Evolutionary conservation across 164 flowering plant species (phyloP), one percentile per base, ranked within the genome.

Genomic region (Piper betle): DNA sequence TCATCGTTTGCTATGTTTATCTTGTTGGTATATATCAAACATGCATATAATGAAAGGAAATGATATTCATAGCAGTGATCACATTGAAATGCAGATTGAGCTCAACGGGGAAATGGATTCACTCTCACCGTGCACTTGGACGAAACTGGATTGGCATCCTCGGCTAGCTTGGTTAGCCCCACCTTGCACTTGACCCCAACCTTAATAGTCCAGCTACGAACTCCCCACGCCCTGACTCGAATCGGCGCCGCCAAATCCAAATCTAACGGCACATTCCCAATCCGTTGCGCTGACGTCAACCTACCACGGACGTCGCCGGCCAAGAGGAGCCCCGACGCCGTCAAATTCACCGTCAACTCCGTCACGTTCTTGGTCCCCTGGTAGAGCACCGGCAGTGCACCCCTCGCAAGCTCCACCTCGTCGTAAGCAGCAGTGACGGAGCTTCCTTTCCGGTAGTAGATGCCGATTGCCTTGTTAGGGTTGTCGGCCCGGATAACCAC

Each of bases 351-450:
- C 18, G 46, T 17, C 6, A 88, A 70, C 43, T 78, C 80, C 68
- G 96, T 93, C 59, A 82, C 81, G 65, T 88, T 90, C 5, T 71
- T 80, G 4, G 70, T 16, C 64, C 87, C 86, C 84, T 93, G 97
- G 55, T 76, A 75, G 64, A 88, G 88, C 40, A 54, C 76, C 60
- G 97, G 93, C 64, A 84, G 40, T 0, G 7, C 69, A 41, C 97
- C 97, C 73, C 57, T 54, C 41, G 78, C 69, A 0, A 94, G 63
- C 16, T 52, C 61, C 0, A 73, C 73, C 59, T 58, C 78, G 18
- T 70, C 25, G 73, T 80, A 72, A 37, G 70, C 78, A 4, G 84
- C 71, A 4, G 64, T 58, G 5, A 82, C 83, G 58, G 77, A 62
- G 74, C 89, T 84, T 4, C 73, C 85, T 13, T 40, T 55, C 60